A percentile compares a stretch with the other conserved stretches of the same genome.
Evolutionary conservation across 495 filamentous ascomycete species (phyloP).

Genomic region (Hypoxylon lenormandii): DNA sequence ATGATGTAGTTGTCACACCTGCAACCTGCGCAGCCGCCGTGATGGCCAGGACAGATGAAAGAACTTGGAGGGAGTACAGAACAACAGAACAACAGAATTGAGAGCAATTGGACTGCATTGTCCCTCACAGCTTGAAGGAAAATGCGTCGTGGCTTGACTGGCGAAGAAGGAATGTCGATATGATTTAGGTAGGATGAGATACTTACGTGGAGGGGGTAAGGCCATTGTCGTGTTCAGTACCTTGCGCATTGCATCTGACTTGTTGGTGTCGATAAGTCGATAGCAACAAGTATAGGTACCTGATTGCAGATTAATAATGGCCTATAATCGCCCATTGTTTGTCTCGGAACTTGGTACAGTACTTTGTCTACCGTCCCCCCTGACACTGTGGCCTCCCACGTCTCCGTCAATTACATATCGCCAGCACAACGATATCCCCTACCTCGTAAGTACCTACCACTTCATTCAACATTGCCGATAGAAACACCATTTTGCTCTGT

Average conservation of each 20-base stretch:
- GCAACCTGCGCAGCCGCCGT: neutral
- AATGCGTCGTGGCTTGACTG: neutral
- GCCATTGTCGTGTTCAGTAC: neutral
- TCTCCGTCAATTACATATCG: slow-evolving; percentile 48
- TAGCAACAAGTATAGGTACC: slow-evolving; percentile 15
- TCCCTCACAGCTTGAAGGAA: neutral
- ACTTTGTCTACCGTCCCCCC: slow-evolving; percentile 27
- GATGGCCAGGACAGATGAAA: neutral
- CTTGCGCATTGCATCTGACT: slow-evolving; percentile 1
- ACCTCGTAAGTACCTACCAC: slow-evolving; percentile 40
- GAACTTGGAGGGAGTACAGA: neutral
- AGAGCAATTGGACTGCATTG: neutral
- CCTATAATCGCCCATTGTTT: slow-evolving; percentile 26
- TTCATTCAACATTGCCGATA: slow-evolving; percentile 28
- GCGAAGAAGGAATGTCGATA: neutral
- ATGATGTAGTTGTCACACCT: slow-evolving; percentile 15
- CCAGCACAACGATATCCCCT: slow-evolving; percentile 46
- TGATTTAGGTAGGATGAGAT: neutral
- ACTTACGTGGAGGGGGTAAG: slow-evolving; percentile 6
- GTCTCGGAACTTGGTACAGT: slow-evolving; percentile 30
- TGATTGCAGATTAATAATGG: slow-evolving; percentile 35
- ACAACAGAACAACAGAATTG: neutral
- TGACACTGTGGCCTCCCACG: slow-evolving; percentile 33
- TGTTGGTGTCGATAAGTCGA: neutral
- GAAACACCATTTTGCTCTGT: slow-evolving; percentile 2